Base-by-base conservation (phyloP, 345 rosid genomes). In the Diplotaxis tenuifolia region DNA sequence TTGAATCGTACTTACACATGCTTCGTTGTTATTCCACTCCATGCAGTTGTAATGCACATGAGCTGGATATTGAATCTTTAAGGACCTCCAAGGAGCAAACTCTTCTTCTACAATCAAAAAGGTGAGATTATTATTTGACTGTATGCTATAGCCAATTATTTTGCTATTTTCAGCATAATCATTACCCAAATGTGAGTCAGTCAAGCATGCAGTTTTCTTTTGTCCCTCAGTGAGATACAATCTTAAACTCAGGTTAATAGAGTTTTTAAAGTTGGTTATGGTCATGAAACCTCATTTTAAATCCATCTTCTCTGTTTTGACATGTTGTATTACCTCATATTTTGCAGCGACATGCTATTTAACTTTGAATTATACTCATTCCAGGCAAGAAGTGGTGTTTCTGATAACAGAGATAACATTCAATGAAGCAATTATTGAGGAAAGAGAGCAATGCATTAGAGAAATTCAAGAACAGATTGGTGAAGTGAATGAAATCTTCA, bases 401-500 rank as follows among this genome's bases (percentile, higher is more conserved):
- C 57, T 84, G 92, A 87, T 62, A 85, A 87, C 68, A n/a, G 95
- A 89, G 70, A 83, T 87, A 73, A 81, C 83, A 65, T 89, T 85
- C 79, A 89, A 89, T 53, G 92, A 89, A 77, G 90, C 88, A 52
- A 77, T 87, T 16, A 89, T 89, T 42, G 90, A 85, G 82, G 95
- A 89, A 82, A 72, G 91, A 75, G 90, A 89, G 58, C 95, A 87
- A 68, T 92, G 92, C 20, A 89, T 87, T 65, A 79, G 84, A 84
- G 95, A 87, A 76, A 77, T 89, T 64, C 90, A 87, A 76, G 82
- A 84, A 49, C 92, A 87, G 75, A 89, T 87, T 66, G 73, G 84
- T 28, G 90, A 87, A 71, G 95, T 89, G 57, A 89, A 85, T 77
- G 92, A 87, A 64, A 89, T 89, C 25, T 89, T 89, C 73, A 89